A percentile compares a stretch with the other conserved stretches of the same genome.
phyloP scores from a whole-genome alignment of 2,329 filamentous ascomycete species.

The Stylonectria norvegica region DNA sequence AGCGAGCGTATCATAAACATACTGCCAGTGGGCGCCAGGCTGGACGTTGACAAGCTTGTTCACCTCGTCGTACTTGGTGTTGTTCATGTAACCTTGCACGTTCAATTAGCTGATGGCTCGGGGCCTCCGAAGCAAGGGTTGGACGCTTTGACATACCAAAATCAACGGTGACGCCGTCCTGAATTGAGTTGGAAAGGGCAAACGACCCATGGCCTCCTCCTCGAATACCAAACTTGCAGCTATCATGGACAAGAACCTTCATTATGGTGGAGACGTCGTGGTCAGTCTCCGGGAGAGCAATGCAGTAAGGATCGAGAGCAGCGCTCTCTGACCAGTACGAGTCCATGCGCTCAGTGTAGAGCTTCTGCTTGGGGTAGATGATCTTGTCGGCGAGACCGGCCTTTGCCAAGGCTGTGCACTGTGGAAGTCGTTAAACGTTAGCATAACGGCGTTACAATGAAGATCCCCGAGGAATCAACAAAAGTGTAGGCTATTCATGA shows the following conservation, averaged over 20 bases:
- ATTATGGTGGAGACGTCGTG: conserved; percentile 37
- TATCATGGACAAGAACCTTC: conserved; percentile 28
- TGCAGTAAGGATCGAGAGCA: conserved; percentile 34
- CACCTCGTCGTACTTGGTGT: conserved; percentile 26
- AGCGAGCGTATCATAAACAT: conserved; percentile 36
- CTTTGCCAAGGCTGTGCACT: conserved; percentile 28
- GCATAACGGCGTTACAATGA: too few relatives aligned
- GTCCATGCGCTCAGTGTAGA: conserved; percentile 30
- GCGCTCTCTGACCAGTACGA: conserved; percentile 38
- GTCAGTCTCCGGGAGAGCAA: conserved; percentile 32
- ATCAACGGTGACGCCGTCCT: conserved; percentile 37
- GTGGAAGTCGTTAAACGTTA: too few relatives aligned
- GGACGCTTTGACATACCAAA: conserved; percentile 21
- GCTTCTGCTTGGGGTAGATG: conserved; percentile 24
- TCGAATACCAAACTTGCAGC: conserved; percentile 38
- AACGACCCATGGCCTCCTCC: conserved; percentile 37
- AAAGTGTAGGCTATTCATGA: too few relatives aligned
- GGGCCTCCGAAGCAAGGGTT: neutral
- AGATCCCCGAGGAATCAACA: too few relatives aligned
- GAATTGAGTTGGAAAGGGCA: conserved; percentile 33
- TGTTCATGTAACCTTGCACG: conserved; percentile 28
- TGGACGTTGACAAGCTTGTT: conserved; percentile 31
- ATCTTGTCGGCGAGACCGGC: conserved; percentile 28
- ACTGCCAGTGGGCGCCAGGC: conserved; percentile 36
- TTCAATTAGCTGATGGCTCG: neutral